Base-by-base conservation (phyloP, 768 basidiomycete species). In the Lactarius tabidus region DNA sequence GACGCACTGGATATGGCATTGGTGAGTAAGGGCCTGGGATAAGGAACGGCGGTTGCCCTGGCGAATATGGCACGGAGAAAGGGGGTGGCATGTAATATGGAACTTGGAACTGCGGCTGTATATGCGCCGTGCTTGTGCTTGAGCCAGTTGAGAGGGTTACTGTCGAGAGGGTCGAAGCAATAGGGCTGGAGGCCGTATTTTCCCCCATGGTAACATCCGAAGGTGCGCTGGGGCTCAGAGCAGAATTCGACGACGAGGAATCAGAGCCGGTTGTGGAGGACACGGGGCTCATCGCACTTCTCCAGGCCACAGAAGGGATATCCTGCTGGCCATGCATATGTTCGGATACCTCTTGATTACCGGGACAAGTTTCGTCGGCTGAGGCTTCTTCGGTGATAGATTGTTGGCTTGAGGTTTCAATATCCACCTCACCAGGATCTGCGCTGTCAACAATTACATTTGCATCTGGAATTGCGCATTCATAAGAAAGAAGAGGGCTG, bases 21-120 rank as follows among this genome's bases (percentile, higher is more conserved):
- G 71, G 71, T 0, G 72, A 69, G 56, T 71, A 73, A 6, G 71
- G 71, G 7, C 69, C 62, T 8, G 72, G 35, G 54, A 63, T 60
- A 53, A 57, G 69, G 65, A 66, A 64, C 35, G 69, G 71, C n/a
- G 68, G 70, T 45, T 67, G 68, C 20, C 57, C 61, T 15, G 63
- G 55, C 26, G 69, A 70, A 8, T 71, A 72, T 17, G 75, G 71
- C 65, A 76, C 70, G n/a, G 72, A 60, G 66, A 74, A 77, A 1
- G 79, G 75, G 14, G 75, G 72, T 14, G 76, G 74, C 70, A 77
- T 70, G 63, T 79, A 80, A 69, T 77, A 81, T 10, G 78, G 76
- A 35, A 75, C 71, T 53, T 64, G 65, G 5, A 63, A 56, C 26
- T 67, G 68, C 3, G 67, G 70, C 28, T 69, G 69, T 29, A 62